Evolutionary conservation across 768 basidiomycete genomes (phyloP).

Genomic region (Glaciozyma antarctica): DNA sequence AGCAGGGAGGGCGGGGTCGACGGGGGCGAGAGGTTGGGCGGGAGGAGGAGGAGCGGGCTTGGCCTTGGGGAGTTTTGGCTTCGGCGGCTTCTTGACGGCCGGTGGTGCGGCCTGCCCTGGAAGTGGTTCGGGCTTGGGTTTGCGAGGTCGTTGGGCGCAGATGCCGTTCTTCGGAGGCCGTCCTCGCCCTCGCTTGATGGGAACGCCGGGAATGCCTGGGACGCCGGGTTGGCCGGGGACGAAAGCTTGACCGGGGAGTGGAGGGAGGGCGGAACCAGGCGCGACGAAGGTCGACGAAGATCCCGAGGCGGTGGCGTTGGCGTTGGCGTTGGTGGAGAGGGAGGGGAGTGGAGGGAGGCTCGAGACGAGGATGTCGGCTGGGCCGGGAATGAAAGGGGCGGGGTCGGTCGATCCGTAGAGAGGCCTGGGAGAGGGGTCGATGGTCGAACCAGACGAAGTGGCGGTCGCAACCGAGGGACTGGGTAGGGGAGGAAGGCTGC

Average conservation of each 20-base stretch:
- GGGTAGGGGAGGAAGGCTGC: not conserved
- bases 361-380: not conserved
- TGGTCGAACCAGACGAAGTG: too few species aligned
- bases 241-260: not conserved
- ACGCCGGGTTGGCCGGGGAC: not conserved
- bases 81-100: too few species aligned
- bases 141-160: slow-evolving; percentile 3
- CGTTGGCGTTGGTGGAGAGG: not conserved
- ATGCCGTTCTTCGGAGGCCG: slow-evolving; percentile 9
- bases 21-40: not conserved
- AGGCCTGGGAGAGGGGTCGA: too few species aligned
- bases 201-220: not conserved
- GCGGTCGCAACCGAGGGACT: not conserved
- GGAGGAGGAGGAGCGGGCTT: not conserved
- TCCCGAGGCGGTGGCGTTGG: not conserved
- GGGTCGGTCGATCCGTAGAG: not conserved
- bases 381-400: not conserved
- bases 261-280: not conserved
- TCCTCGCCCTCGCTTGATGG: not conserved
- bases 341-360: not conserved
- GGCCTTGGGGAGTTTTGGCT: not conserved
- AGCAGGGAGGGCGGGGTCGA: not conserved
- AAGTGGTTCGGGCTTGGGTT: not conserved
- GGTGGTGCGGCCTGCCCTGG: not conserved
- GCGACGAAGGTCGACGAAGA: not conserved